A percentile compares a stretch with the other conserved stretches of the same genome.
These are phyloP conservation scores for Microglena sp. DNA, from an alignment of 139 green algal genomes.

Conservation along the genomic window DNA sequence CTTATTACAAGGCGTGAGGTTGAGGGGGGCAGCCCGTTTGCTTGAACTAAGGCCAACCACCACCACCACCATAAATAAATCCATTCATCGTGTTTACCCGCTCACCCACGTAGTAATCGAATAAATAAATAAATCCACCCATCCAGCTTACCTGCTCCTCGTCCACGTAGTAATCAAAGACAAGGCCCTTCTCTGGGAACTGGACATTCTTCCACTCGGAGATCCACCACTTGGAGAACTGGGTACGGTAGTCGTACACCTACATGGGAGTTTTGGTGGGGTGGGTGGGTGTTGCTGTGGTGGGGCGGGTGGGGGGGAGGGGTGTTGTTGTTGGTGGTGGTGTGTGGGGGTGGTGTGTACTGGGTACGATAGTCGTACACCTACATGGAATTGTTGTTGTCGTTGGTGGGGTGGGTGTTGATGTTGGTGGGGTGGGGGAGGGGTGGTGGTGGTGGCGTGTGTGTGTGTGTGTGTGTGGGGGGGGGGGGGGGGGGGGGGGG, in stretches of 20 bases:
- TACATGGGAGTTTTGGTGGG: slow-evolving; percentile 29
- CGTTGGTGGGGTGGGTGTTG: background rate
- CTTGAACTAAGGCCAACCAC: too few species aligned
- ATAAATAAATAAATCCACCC: slow-evolving; percentile 6
- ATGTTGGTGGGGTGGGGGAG: background rate
- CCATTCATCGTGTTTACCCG: too few species aligned
- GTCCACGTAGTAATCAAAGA: slow-evolving; percentile 90
- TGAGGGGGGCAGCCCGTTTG: too few species aligned
- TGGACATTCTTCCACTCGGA: slow-evolving; percentile 63
- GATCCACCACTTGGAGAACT: slow-evolving; percentile 84
- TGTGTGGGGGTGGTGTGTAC: too few species aligned
- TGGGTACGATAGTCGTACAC: slow-evolving; percentile 68
- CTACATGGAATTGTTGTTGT: slow-evolving; percentile 30
- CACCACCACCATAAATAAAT: too few species aligned
- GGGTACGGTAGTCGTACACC: slow-evolving; percentile 67
- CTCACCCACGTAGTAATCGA: too few species aligned
- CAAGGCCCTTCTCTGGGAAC: slow-evolving; percentile 69
- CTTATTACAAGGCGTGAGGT: too few species aligned
- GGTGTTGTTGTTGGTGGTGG: background rate
- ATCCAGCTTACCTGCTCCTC: slow-evolving; percentile 15
- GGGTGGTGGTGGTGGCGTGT: background rate
- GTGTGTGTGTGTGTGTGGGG: background rate
- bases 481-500: too few species aligned
- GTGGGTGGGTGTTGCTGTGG: background rate
- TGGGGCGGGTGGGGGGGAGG: too few species aligned